Evolutionary conservation across 805 yeast species (phyloP).

Genomic region (Monosporozyma unispora): DNA sequence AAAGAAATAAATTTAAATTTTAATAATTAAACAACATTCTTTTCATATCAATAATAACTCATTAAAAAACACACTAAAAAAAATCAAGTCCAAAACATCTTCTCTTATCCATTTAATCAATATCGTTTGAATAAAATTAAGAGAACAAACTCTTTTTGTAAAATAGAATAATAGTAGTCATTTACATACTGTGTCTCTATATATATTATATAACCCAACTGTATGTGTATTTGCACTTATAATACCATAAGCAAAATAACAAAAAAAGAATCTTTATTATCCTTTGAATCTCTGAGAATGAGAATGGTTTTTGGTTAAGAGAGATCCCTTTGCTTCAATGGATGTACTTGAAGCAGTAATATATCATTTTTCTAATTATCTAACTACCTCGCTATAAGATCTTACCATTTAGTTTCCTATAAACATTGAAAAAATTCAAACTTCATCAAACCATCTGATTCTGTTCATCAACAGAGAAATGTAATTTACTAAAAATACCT

Average conservation of each 20-base stretch:
- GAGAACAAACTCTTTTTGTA: not conserved
- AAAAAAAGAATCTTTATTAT: not conserved
- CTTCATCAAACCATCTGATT: too few species aligned
- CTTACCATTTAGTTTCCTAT: too few species aligned
- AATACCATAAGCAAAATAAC: conserved; percentile 1
- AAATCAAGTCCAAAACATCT: not conserved
- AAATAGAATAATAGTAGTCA: not conserved
- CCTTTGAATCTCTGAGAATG: too few species aligned
- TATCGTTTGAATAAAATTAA: not conserved
- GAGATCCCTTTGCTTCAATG: too few species aligned
- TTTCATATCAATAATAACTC: not conserved
- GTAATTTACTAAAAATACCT: too few species aligned
- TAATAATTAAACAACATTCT: not conserved
- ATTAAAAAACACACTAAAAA: not conserved
- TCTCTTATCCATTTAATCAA: not conserved
- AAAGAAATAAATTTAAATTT: conserved; percentile 25
- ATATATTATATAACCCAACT: not conserved
- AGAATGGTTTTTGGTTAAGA: too few species aligned
- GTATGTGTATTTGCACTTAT: conserved; percentile 1
- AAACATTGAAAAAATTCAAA: too few species aligned
- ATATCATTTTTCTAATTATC: too few species aligned
- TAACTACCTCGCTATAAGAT: too few species aligned
- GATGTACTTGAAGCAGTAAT: too few species aligned
- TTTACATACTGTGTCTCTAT: not conserved
- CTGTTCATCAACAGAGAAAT: too few species aligned